These are phyloP conservation scores for Candida sakaeoensis DNA, from an alignment of 805 yeast species.

Conservation along the genomic window DNA sequence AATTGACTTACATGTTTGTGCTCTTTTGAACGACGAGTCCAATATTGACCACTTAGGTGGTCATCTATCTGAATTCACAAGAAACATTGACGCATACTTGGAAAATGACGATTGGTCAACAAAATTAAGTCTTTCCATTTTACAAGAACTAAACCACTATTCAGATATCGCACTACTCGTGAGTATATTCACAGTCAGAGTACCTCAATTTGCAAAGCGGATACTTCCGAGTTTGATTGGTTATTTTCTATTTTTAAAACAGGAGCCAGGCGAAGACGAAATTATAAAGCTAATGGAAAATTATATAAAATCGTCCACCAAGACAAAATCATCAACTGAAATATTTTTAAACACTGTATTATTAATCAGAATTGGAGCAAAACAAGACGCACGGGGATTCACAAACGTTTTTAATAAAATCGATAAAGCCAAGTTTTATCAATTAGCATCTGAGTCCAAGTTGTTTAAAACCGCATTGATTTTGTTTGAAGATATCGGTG, in stretches of 20 bases:
- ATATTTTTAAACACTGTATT: conserved; percentile 23
- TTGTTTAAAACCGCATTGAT: conserved; percentile 43
- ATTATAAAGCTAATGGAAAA: conserved; percentile 11
- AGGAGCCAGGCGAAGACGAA: conserved; percentile 14
- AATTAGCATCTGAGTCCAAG: conserved; percentile 28
- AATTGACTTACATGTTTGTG: conserved; percentile 31
- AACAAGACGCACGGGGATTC: conserved; percentile 20
- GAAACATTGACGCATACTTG: conserved; percentile 11
- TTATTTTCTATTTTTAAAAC: conserved; percentile 16
- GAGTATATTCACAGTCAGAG: conserved; percentile 23
- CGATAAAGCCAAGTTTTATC: conserved; percentile 23
- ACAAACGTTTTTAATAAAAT: conserved; percentile 23
- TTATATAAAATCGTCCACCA: conserved; percentile 8
- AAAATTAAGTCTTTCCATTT: conserved; percentile 26
- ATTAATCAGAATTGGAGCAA: conserved; percentile 38
- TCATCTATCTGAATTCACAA: conserved; percentile 12
- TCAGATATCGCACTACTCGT: conserved; percentile 30
- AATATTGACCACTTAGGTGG: conserved; percentile 13
- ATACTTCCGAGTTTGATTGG: conserved; percentile 26
- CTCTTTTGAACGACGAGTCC: conserved; percentile 23
- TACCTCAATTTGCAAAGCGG: conserved; percentile 12
- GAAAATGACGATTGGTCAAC: conserved; percentile 24
- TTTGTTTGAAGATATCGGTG: conserved; percentile 43
- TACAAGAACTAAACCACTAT: conserved; percentile 26
- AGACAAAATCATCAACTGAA: conserved; percentile 11